A percentile compares a stretch with the other conserved stretches of the same genome.
phyloP scores from a whole-genome alignment of 129 eudicot species.

The Centrapalus pauciflorus region DNA sequence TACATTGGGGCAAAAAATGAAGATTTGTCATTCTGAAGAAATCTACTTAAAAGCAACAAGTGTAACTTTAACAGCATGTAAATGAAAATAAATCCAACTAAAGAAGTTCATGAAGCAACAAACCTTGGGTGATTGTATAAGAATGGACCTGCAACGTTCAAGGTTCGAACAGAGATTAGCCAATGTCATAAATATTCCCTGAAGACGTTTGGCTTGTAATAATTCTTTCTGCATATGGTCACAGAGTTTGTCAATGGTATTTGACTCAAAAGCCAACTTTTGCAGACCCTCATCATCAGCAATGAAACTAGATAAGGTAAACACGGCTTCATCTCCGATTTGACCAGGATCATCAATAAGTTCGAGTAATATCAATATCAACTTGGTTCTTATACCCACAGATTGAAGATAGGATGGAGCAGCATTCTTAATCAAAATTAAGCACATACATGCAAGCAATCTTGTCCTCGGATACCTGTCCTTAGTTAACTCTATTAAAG shows the following conservation, averaged over 20 bases:
- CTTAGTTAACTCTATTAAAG: conserved; percentile 57
- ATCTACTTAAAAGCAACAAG: not conserved
- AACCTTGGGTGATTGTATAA: conserved; percentile 66
- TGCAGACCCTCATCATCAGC: conserved; percentile 66
- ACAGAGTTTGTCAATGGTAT: conserved; percentile 57
- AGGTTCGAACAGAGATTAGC: conserved; percentile 67
- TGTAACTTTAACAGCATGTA: not conserved
- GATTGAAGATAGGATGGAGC: conserved; percentile 56
- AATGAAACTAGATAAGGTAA: conserved; percentile 67
- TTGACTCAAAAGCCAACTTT: conserved; percentile 68
- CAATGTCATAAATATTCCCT: conserved; percentile 67
- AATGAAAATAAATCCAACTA: not conserved
- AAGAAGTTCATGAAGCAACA: conserved; percentile 28
- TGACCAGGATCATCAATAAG: conserved; percentile 90
- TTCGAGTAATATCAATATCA: conserved; percentile 67
- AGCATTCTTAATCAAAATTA: conserved; percentile 57
- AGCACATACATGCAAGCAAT: conserved; percentile 75
- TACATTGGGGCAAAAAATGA: not conserved
- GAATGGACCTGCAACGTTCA: conserved; percentile 76
- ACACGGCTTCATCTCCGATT: conserved; percentile 96
- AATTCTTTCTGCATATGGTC: conserved; percentile 40
- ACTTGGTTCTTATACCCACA: conserved; percentile 52
- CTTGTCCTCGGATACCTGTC: conserved; percentile 78
- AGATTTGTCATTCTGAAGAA: not conserved
- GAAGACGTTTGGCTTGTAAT: conserved; percentile 57